Evolutionary conservation across 495 filamentous ascomycete species (phyloP).

Genomic region (Penicillium flavigenum): DNA sequence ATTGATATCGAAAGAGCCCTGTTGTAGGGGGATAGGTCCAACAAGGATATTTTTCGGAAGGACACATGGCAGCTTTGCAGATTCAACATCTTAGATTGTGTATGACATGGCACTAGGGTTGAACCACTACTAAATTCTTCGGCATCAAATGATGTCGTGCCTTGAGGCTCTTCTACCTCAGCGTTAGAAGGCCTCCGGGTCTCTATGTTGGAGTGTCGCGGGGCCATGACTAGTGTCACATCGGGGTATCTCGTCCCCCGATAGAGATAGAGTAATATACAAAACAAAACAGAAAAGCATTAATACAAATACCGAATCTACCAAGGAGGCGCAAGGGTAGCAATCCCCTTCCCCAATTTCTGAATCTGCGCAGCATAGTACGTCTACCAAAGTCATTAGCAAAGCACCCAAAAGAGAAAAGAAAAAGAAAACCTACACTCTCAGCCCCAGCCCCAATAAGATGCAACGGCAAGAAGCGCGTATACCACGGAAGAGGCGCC

Average conservation of each 20-base stretch:
- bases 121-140: neutral
- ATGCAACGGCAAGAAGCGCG: constrained; percentile 36
- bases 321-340: constrained; percentile 28
- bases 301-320: neutral
- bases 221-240: neutral
- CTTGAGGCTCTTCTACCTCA: neutral
- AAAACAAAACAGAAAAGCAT: neutral
- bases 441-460: constrained; percentile 47
- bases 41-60: no score
- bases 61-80: no score
- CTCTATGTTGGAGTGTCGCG: neutral
- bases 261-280: neutral
- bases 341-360: constrained; percentile 38
- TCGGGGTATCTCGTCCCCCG: neutral
- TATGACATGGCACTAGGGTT: neutral
- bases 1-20: no score
- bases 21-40: no score
- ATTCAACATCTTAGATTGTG: no score
- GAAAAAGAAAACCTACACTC: constrained; percentile 33
- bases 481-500: constrained; percentile 34
- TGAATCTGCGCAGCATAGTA: constrained; percentile 46
- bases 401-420: constrained; percentile 7
- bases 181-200: neutral
- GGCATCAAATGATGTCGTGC: neutral
- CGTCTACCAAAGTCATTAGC: constrained; percentile 24